Percentiles rank a stretch among this genome's conserved stretches.
These are phyloP conservation scores for Nakaseomyces sp. DNA, from an alignment of 1,139 yeast genomes.

Conservation along the genomic window DNA sequence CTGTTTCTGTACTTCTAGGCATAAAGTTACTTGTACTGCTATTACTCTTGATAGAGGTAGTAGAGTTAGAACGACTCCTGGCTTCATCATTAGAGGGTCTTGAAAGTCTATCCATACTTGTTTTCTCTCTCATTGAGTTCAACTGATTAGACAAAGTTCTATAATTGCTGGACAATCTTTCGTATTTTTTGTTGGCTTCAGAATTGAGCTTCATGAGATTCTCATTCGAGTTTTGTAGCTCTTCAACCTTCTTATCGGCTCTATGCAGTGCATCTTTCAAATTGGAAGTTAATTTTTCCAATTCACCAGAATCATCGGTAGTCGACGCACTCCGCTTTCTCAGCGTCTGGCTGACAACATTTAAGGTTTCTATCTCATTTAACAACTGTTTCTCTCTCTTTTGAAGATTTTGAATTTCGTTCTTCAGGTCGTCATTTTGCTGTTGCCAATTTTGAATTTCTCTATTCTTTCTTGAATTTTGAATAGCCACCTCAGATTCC, in stretches of 20 bases:
- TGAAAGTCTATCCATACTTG: slow-evolving; percentile 19
- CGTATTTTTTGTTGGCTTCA: slow-evolving; percentile 57
- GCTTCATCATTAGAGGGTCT: slow-evolving; percentile 10
- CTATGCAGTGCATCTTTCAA: slow-evolving; percentile 46
- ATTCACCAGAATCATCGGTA: slow-evolving; percentile 23
- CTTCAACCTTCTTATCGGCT: slow-evolving; percentile 44
- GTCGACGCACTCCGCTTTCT: slow-evolving; percentile 23
- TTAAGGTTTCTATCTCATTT: slow-evolving; percentile 26
- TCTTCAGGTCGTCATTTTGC: slow-evolving; percentile 27
- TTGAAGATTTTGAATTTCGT: slow-evolving; percentile 24
- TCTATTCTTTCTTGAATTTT: slow-evolving; percentile 39
- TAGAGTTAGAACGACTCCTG: slow-evolving; percentile 21
- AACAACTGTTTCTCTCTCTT: slow-evolving; percentile 34
- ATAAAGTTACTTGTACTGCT: slow-evolving; percentile 1
- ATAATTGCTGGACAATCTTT: slow-evolving; percentile 58
- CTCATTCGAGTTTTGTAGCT: slow-evolving; percentile 48
- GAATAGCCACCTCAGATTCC: slow-evolving; percentile 45
- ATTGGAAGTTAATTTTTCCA: slow-evolving; percentile 33
- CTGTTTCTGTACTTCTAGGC: slow-evolving; percentile 14
- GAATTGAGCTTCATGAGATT: slow-evolving; percentile 57
- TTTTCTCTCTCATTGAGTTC: slow-evolving; percentile 33
- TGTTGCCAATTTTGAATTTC: slow-evolving; percentile 30
- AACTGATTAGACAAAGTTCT: slow-evolving; percentile 51
- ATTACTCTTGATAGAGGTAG: slow-evolving; percentile 13
- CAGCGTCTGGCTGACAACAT: slow-evolving; percentile 18